Evolutionary conservation across 2,329 filamentous ascomycete genomes (phyloP).

Genomic region (Passalora sequoiae): DNA sequence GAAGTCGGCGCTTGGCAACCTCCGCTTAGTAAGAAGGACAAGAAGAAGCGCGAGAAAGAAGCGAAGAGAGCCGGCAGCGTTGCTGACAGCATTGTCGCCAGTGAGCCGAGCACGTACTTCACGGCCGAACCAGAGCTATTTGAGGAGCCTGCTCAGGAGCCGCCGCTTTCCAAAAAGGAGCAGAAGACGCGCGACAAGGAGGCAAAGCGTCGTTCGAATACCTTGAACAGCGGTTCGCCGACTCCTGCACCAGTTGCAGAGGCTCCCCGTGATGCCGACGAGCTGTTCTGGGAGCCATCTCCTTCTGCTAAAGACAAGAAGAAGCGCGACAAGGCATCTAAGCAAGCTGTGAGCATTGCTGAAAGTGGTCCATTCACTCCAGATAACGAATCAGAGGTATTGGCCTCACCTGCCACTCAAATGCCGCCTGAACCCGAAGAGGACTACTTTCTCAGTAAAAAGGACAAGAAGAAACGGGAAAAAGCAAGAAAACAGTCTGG

Average conservation of each 20-base stretch:
- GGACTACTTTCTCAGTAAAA: constrained; percentile 39
- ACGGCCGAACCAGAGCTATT: background rate
- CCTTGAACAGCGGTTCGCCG: background rate
- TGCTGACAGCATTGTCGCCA: constrained; percentile 13
- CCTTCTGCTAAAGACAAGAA: constrained; percentile 37
- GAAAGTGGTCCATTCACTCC: constrained; percentile 15
- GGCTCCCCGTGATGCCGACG: constrained; percentile 5
- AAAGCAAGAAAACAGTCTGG: constrained; percentile 25
- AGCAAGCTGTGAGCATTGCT: constrained; percentile 18
- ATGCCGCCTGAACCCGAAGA: constrained; percentile 8
- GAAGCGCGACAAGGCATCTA: constrained; percentile 42
- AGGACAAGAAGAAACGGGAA: constrained; percentile 47
- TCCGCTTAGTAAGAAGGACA: constrained; percentile 47
- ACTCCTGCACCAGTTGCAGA: background rate
- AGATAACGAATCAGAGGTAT: constrained; percentile 2
- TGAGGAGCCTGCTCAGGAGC: constrained; percentile 26
- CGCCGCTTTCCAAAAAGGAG: constrained; percentile 33
- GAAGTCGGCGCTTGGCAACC: constrained; percentile 29
- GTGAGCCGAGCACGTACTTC: background rate
- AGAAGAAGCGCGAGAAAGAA: constrained; percentile 41
- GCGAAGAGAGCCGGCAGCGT: constrained; percentile 25
- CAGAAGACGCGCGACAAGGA: constrained; percentile 42
- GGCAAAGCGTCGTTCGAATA: constrained; percentile 14
- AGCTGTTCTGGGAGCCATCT: constrained; percentile 32
- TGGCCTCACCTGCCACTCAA: background rate